Evolutionary conservation across 352 stramenopile genomes (phyloP).

Genomic region (Blastocystis sp.): DNA sequence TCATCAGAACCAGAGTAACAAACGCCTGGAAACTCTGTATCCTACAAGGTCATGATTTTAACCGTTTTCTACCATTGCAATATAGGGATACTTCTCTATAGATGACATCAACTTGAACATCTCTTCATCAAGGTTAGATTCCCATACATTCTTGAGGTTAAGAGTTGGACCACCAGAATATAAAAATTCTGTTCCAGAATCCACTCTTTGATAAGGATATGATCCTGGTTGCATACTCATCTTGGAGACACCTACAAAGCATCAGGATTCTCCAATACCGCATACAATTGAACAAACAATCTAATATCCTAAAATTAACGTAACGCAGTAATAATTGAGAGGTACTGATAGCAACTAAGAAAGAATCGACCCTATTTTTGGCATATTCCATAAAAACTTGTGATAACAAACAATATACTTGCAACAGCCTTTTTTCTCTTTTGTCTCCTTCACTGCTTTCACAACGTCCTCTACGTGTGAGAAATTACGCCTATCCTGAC

Average conservation of each 20-base stretch:
- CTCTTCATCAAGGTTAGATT: conserved; percentile 51
- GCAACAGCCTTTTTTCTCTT: conserved; percentile 22
- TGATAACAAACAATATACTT: not conserved
- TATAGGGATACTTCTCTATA: conserved; percentile 48
- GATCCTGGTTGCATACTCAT: conserved; percentile 2
- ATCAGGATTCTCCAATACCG: not conserved
- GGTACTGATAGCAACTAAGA: not conserved
- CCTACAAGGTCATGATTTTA: not conserved
- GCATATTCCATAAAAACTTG: not conserved
- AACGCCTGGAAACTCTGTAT: conserved; percentile 60
- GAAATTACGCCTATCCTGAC: not conserved
- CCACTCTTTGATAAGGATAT: not conserved
- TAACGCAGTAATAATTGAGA: not conserved
- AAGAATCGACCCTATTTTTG: not conserved
- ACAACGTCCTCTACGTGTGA: conserved; percentile 14
- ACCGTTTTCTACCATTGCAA: conserved; percentile 20
- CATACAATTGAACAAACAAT: not conserved
- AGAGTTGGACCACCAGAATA: not conserved
- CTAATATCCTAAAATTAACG: not conserved
- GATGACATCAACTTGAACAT: conserved; percentile 16
- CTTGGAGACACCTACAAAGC: not conserved
- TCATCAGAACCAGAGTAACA: conserved; percentile 9
- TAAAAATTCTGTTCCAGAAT: not conserved
- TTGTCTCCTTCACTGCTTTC: not conserved
- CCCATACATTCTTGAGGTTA: conserved; percentile 42